A percentile compares a stretch with the other conserved stretches of the same genome.
These are phyloP conservation scores for Dendrothele bispora DNA, from an alignment of 768 basidiomycete genomes.

Conservation along the genomic window DNA sequence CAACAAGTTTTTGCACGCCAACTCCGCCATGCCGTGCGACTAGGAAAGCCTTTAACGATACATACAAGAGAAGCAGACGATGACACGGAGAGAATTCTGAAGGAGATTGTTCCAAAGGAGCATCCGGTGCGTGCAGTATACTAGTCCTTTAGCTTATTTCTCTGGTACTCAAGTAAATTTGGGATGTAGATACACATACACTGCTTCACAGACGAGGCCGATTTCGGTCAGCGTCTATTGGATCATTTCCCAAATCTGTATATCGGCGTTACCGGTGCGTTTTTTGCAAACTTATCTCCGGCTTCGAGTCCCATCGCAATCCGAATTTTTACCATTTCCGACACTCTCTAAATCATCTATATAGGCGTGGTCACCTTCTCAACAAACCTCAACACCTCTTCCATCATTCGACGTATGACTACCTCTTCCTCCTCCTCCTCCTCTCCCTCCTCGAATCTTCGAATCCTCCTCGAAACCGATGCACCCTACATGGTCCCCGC, in stretches of 20 bases:
- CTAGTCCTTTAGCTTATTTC: background rate
- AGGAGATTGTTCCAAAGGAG: constrained; percentile 69
- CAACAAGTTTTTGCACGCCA: constrained; percentile 67
- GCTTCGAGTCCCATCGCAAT: background rate
- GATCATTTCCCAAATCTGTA: constrained; percentile 79
- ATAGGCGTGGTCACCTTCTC: constrained; percentile 80
- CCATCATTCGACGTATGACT: constrained; percentile 64
- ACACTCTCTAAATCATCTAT: too few relatives aligned
- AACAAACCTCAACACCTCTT: constrained; percentile 69
- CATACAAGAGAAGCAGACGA: constrained; percentile 86
- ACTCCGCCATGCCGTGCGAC: constrained; percentile 61
- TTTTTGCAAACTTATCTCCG: background rate
- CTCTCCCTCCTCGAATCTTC: constrained; percentile 23
- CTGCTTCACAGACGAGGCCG: constrained; percentile 84
- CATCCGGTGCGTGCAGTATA: constrained; percentile 48
- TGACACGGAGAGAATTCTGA: constrained; percentile 78
- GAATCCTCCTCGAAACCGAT: constrained; percentile 79
- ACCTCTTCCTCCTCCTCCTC: constrained; percentile 20
- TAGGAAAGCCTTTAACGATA: constrained; percentile 79
- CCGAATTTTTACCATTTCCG: too few relatives aligned
- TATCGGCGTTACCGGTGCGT: constrained; percentile 76
- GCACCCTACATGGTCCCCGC: constrained; percentile 86
- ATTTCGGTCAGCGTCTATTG: constrained; percentile 68
- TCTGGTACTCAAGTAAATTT: too few relatives aligned
- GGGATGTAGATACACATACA: constrained; percentile 77